phyloP scores from a whole-genome alignment of 1,284 basidiomycete genomes.

The Fomitopsis pinicola region DNA sequence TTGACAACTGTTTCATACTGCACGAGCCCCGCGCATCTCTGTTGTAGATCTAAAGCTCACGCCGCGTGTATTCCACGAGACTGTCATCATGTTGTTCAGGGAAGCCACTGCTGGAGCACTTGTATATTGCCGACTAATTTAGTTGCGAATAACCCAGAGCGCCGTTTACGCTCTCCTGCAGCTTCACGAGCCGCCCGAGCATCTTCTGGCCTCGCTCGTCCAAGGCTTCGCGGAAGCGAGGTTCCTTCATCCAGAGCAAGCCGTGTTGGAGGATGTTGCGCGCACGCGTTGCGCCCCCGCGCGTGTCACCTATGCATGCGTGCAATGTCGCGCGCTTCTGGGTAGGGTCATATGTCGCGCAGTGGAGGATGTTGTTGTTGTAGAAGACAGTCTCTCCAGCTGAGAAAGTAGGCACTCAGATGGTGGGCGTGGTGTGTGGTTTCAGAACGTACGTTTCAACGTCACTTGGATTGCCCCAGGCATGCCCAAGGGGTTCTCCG shows the following conservation, averaged over 20 bases:
- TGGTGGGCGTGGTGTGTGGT: neutral
- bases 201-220: slow-evolving; percentile 48
- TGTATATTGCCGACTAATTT: slow-evolving; percentile 17
- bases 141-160: slow-evolving; percentile 51
- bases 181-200: slow-evolving; percentile 55
- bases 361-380: slow-evolving; percentile 79
- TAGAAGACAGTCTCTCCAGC: slow-evolving; percentile 80
- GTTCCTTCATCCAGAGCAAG: slow-evolving; percentile 68
- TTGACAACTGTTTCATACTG: neutral
- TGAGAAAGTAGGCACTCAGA: slow-evolving; percentile 12
- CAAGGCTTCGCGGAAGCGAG: slow-evolving; percentile 48
- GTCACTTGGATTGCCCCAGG: slow-evolving; percentile 59
- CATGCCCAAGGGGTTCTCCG: slow-evolving; percentile 60
- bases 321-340: slow-evolving; percentile 68
- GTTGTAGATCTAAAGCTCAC: neutral
- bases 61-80: no score
- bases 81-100: no score
- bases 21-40: neutral
- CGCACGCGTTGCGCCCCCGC: slow-evolving; percentile 62
- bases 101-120: neutral
- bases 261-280: slow-evolving; percentile 82
- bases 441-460: slow-evolving; percentile 49
- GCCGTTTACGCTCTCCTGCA: slow-evolving; percentile 46
- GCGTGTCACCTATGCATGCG: slow-evolving; percentile 63
- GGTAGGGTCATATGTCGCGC: slow-evolving; percentile 57